A percentile compares a stretch with the other conserved stretches of the same genome.
Conservation (phyloP, 441 rosid genomes). For the Jatropha multifida region DNA sequence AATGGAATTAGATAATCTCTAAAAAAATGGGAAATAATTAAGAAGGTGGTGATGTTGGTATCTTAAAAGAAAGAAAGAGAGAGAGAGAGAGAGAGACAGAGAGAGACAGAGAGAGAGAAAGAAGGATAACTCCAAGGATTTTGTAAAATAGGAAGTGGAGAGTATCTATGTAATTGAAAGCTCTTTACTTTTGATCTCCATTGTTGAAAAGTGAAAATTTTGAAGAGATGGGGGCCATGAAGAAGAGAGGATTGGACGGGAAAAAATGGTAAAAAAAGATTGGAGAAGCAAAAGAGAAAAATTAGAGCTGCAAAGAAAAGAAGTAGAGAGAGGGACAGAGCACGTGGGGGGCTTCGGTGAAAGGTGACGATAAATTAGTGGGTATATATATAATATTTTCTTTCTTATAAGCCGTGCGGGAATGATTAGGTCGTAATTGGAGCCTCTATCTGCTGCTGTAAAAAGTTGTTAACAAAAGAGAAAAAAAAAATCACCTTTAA, state of each 20-base stretch:
- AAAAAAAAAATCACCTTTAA: background rate
- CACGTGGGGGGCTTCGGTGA: constrained; percentile 31
- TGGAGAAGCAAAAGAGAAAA: background rate
- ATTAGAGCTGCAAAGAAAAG: background rate
- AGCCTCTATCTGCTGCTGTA: constrained; percentile 20
- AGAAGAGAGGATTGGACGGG: background rate
- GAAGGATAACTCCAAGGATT: constrained; percentile 24
- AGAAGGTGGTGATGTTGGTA: background rate
- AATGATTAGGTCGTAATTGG: constrained; percentile 47
- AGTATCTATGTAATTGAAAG: constrained; percentile 12
- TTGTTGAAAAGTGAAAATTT: constrained; percentile 11
- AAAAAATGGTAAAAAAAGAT: background rate
- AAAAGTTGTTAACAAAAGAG: constrained; percentile 8
- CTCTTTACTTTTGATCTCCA: constrained; percentile 6
- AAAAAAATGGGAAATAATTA: constrained; percentile 10
- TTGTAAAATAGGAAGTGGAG: constrained; percentile 16
- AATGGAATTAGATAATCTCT: constrained; percentile 45
- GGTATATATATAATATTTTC: background rate
- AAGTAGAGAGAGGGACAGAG: background rate
- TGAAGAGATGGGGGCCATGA: constrained; percentile 8
- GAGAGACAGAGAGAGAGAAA: background rate
- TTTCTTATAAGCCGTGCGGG: constrained; percentile 30
- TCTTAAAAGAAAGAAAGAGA: background rate
- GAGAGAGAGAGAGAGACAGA: constrained; percentile 7
- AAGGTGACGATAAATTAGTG: constrained; percentile 25